Conservation (phyloP, 2,329 filamentous ascomycete species). For the Cercospora sp. region DNA sequence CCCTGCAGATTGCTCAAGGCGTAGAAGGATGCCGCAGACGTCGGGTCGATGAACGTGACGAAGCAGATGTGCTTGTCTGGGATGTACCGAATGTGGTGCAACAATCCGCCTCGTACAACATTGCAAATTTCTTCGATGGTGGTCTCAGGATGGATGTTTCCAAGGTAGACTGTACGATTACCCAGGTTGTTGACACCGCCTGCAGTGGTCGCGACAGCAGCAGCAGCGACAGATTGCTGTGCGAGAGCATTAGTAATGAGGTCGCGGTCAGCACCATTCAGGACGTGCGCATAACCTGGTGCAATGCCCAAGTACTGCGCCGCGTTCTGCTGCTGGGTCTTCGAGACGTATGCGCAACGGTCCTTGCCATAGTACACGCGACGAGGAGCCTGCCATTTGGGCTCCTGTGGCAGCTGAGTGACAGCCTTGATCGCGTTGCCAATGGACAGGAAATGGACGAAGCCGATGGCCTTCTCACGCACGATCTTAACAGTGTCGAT, state of each 20-base stretch:
- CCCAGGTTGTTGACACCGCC: constrained; percentile 97
- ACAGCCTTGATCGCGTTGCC: constrained; percentile 98
- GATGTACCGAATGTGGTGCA: constrained; percentile 98
- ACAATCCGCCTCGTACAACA: constrained; percentile 88
- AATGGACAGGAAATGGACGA: constrained; percentile 96
- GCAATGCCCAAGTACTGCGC: constrained; percentile 97
- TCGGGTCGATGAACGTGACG: constrained; percentile 98
- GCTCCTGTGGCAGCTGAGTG: constrained; percentile 89
- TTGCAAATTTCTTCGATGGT: constrained; percentile 99
- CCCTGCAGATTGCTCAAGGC: constrained; percentile 96
- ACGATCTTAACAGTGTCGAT: constrained; percentile 98
- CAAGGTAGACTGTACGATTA: constrained; percentile 95
- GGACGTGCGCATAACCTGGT: constrained; percentile 91
- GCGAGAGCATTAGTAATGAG: constrained; percentile 94
- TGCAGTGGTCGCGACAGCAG: constrained; percentile 92
- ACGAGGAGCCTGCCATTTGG: constrained; percentile 93
- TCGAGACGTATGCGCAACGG: constrained; percentile 95
- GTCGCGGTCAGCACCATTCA: constrained; percentile 94
- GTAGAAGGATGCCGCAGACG: constrained; percentile 95
- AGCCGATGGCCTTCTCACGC: constrained; percentile 95
- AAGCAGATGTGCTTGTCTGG: constrained; percentile 99
- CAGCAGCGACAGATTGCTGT: constrained; percentile 95
- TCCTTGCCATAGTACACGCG: constrained; percentile 99
- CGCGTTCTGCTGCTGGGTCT: constrained; percentile 98
- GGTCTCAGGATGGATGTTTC: constrained; percentile 98